Evolutionary conservation across 352 stramenopile species (phyloP).

Genomic region (Globisporangium polare): DNA sequence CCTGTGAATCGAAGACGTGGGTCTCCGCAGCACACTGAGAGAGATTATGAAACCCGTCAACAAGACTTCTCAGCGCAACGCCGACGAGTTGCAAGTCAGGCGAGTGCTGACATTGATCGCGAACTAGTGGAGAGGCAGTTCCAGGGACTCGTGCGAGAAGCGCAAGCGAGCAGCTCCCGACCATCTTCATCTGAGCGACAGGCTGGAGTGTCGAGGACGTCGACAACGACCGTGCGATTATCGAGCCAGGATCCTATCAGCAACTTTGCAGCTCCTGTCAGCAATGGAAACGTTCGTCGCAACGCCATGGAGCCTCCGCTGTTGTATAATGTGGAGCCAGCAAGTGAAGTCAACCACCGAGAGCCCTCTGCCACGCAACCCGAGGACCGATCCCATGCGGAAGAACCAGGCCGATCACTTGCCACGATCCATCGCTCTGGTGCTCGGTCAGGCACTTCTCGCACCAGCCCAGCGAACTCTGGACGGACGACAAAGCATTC

Average conservation of each 20-base stretch:
- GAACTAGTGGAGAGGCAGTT: constrained; percentile 13
- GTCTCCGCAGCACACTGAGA: background rate
- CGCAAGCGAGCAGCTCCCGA: background rate
- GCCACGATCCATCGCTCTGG: background rate
- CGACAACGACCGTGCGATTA: background rate
- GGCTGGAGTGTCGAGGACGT: background rate
- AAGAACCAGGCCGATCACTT: background rate
- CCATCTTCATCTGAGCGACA: constrained; percentile 1
- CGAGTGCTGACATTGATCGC: constrained; percentile 1
- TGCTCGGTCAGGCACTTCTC: background rate
- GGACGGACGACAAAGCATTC: constrained; percentile 8
- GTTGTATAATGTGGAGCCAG: background rate
- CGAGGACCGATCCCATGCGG: background rate
- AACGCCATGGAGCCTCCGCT: constrained; percentile 3
- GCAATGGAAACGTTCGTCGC: background rate
- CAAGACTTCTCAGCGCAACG: background rate
- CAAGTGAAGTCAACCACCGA: background rate
- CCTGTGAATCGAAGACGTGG: background rate
- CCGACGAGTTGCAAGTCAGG: background rate
- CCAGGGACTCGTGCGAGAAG: constrained; percentile 9
- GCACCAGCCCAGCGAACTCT: background rate
- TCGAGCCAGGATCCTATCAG: background rate
- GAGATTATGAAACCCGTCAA: constrained; percentile 6
- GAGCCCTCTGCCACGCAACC: background rate
- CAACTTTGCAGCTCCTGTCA: background rate